A percentile compares a stretch with the other conserved stretches of the same genome.
phyloP scores from a whole-genome alignment of 169 alveolate genomes.

The Plasmodium cynomolgi region DNA sequence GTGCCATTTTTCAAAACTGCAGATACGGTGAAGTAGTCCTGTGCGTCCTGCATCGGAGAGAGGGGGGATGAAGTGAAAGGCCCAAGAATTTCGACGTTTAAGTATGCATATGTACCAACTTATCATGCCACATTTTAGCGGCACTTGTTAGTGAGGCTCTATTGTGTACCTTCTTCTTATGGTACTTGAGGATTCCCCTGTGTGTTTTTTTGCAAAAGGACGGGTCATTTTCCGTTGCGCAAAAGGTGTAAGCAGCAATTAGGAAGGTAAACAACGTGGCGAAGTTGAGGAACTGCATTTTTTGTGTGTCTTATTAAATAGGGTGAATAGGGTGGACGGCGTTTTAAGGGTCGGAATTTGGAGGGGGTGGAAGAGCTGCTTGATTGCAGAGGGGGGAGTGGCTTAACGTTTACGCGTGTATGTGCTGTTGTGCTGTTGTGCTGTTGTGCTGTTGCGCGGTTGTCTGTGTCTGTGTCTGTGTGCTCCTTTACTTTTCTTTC shows the following conservation, averaged over 20 bases:
- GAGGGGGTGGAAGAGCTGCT: background rate
- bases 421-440: background rate
- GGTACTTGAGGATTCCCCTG: slow-evolving; percentile 62
- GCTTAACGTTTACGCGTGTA: background rate
- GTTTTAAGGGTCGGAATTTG: background rate
- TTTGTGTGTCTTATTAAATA: background rate
- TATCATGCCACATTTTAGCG: background rate
- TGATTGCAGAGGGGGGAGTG: background rate
- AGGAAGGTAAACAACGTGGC: slow-evolving; percentile 8
- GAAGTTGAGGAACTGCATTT: slow-evolving; percentile 30
- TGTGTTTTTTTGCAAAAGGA: slow-evolving; percentile 40
- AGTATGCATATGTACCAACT: background rate
- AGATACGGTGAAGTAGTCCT: slow-evolving; percentile 49
- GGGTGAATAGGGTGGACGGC: background rate
- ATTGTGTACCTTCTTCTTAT: slow-evolving; percentile 35
- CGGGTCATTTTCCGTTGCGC: slow-evolving; percentile 25
- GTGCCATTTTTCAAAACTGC: slow-evolving; percentile 37
- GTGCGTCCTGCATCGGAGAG: slow-evolving; percentile 7
- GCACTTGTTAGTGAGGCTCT: background rate
- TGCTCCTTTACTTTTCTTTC: background rate
- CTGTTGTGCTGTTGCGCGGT: background rate
- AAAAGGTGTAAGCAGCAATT: background rate
- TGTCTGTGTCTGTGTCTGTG: background rate
- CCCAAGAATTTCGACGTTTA: background rate
- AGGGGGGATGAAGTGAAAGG: background rate